phyloP scores from a whole-genome alignment of 2,329 filamentous ascomycete genomes.

The Colletotrichum sp. region DNA sequence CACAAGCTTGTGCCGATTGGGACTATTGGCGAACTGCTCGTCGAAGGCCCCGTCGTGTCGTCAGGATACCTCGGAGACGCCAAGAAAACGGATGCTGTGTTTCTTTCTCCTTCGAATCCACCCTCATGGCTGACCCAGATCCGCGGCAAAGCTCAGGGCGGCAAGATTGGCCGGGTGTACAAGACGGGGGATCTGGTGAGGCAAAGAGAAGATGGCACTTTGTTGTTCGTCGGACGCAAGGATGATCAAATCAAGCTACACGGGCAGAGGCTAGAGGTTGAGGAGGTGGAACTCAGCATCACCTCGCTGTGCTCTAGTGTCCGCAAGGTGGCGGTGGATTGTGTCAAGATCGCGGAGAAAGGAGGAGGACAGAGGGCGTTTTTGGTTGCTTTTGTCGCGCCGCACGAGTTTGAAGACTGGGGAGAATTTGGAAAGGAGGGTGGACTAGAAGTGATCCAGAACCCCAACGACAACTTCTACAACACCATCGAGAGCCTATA shows the following conservation, averaged over 20 bases:
- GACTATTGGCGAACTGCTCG: background rate
- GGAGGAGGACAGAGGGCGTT: too few relatives aligned
- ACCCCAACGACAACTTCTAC: too few relatives aligned
- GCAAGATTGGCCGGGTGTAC: background rate
- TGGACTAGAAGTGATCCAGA: too few relatives aligned
- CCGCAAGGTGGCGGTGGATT: background rate
- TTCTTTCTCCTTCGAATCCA: background rate
- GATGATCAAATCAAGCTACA: conserved; percentile 23
- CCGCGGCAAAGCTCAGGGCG: background rate
- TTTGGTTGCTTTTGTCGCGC: too few relatives aligned
- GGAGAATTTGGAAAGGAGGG: too few relatives aligned
- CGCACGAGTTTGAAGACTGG: too few relatives aligned
- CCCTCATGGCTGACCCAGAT: background rate
- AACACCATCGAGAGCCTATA: too few relatives aligned
- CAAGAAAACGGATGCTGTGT: background rate
- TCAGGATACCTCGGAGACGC: background rate
- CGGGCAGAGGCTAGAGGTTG: background rate
- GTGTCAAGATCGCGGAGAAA: too few relatives aligned
- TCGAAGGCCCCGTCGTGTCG: background rate
- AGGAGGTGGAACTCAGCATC: background rate
- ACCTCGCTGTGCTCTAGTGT: background rate
- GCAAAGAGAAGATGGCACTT: background rate
- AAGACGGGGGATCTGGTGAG: conserved; percentile 2
- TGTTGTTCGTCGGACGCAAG: conserved; percentile 12
- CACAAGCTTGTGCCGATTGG: background rate